Conservation (phyloP, 2,329 filamentous ascomycete species). For the Ophiostoma ulmi region DNA sequence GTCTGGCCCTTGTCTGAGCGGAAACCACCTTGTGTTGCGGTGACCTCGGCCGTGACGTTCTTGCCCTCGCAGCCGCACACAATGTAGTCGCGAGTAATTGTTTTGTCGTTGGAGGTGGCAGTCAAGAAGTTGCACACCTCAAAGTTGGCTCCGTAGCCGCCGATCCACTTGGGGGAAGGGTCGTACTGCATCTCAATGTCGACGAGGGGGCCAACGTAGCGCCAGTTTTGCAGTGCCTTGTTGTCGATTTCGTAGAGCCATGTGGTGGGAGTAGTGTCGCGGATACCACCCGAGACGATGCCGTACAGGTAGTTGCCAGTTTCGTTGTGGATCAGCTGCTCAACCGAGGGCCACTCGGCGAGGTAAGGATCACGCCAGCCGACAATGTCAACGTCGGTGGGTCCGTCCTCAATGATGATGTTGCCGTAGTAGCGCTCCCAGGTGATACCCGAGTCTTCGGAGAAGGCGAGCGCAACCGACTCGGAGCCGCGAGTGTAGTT, state of each 20-base stretch:
- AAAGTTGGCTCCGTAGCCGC: constrained; percentile 49
- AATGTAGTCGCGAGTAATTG: constrained; percentile 37
- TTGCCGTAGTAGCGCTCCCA: constrained; percentile 35
- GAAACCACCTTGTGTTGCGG: constrained; percentile 32
- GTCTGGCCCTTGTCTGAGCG: constrained; percentile 13
- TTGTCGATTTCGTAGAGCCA: constrained; percentile 44
- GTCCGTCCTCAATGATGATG: constrained; percentile 33
- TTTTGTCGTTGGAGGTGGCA: constrained; percentile 32
- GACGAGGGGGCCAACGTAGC: constrained; percentile 41
- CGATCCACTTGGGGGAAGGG: constrained; percentile 37
- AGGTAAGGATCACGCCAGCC: constrained; percentile 38
- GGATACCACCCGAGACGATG: constrained; percentile 44
- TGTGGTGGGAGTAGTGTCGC: constrained; percentile 37
- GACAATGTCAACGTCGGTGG: constrained; percentile 31
- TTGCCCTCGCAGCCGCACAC: constrained; percentile 41
- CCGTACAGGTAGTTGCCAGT: constrained; percentile 38
- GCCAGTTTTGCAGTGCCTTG: constrained; percentile 40
- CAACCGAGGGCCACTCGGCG: constrained; percentile 32
- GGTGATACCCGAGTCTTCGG: constrained; percentile 35
- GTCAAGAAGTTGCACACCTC: constrained; percentile 46
- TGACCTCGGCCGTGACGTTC: constrained; percentile 38
- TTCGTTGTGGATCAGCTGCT: constrained; percentile 24
- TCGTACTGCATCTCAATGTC: constrained; percentile 30
- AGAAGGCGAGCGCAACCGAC: constrained; percentile 39
- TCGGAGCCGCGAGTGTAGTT: constrained; percentile 41